These are phyloP conservation scores for Neohortaea acidophila DNA, from an alignment of 495 filamentous ascomycete genomes.

Conservation along the genomic window DNA sequence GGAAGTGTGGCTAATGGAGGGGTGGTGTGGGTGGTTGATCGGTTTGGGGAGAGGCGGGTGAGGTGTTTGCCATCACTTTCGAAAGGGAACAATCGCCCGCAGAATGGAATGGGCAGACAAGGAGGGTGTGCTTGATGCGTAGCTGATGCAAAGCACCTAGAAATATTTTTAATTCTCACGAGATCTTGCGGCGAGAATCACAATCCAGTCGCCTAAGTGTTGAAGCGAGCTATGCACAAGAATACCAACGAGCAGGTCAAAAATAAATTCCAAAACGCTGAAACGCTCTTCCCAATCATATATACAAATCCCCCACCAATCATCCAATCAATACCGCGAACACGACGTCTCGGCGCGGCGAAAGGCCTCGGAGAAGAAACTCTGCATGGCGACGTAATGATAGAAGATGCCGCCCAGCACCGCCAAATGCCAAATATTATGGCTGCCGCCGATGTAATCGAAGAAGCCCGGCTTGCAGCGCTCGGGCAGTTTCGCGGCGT, in stretches of 20 bases:
- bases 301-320: too few species aligned
- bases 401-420: constrained; percentile 93
- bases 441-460: constrained; percentile 84
- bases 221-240: too few species aligned
- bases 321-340: constrained; percentile 22
- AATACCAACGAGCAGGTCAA: too few species aligned
- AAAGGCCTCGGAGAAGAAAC: constrained; percentile 83
- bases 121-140: too few species aligned
- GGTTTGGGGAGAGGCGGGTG: too few species aligned
- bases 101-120: too few species aligned
- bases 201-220: too few species aligned
- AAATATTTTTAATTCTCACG: too few species aligned
- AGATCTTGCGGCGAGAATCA: too few species aligned
- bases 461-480: constrained; percentile 83
- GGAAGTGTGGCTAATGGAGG: constrained; percentile 22
- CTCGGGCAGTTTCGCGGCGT: constrained; percentile 90
- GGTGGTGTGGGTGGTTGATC: constrained; percentile 30
- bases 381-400: constrained; percentile 91
- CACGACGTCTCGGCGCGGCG: constrained; percentile 47
- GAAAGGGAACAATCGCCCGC: too few species aligned
- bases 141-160: too few species aligned
- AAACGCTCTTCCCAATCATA: not conserved
- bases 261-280: not conserved
- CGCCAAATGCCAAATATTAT: constrained; percentile 96
- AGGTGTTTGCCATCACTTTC: too few species aligned